These are phyloP conservation scores for Penicillium nucicola DNA, from an alignment of 495 filamentous ascomycete genomes.

Conservation along the genomic window DNA sequence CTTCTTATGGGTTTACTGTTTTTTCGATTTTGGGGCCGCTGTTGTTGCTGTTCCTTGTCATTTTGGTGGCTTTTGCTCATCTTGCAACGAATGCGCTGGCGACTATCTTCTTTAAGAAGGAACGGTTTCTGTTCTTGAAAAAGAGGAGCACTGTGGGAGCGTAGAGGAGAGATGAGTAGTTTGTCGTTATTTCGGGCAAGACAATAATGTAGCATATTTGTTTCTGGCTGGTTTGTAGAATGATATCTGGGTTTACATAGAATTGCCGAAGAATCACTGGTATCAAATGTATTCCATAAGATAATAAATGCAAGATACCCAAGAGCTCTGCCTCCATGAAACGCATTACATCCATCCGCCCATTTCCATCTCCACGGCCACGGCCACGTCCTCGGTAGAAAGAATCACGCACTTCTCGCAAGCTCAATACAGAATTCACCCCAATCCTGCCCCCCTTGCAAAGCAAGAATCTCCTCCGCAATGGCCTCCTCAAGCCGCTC, in stretches of 20 bases:
- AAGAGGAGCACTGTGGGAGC: neutral
- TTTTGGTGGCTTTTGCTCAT: neutral
- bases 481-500: slow-evolving; percentile 62
- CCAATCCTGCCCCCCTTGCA: slow-evolving; percentile 44
- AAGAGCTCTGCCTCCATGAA: neutral
- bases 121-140: neutral
- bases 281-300: too few species aligned
- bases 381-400: too few species aligned
- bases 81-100: slow-evolving; percentile 1
- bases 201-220: too few species aligned
- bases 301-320: too few species aligned
- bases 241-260: too few species aligned
- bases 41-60: neutral
- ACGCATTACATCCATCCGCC: neutral
- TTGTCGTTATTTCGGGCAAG: too few species aligned
- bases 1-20: slow-evolving; percentile 52
- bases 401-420: slow-evolving; percentile 37
- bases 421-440: slow-evolving; percentile 57
- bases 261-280: neutral
- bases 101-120: neutral
- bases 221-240: too few species aligned
- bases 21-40: slow-evolving; percentile 41
- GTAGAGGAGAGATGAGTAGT: neutral
- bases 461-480: slow-evolving; percentile 44
- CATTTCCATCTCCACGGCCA: neutral